These are phyloP conservation scores for Phytophthora tentaculata DNA, from an alignment of 352 stramenopile genomes.

Conservation along the genomic window DNA sequence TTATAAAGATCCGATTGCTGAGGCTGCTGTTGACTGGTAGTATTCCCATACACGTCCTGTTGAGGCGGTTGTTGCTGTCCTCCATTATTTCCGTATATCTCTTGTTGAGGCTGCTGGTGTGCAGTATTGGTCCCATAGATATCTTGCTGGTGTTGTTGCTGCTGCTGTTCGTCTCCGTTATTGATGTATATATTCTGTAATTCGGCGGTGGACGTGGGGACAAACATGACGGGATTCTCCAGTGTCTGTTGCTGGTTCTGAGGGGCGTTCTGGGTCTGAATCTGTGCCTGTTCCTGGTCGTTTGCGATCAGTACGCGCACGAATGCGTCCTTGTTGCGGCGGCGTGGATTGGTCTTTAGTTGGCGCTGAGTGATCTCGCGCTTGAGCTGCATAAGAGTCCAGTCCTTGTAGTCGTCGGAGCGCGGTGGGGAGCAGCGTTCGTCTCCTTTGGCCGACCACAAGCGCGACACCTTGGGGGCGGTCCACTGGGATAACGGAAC, in stretches of 20 bases:
- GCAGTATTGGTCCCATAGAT: constrained; percentile 7
- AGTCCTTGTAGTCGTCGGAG: constrained; percentile 65
- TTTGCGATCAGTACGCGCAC: constrained; percentile 42
- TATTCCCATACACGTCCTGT: constrained; percentile 11
- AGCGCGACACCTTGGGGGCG: constrained; percentile 37
- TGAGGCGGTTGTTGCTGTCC: constrained; percentile 14
- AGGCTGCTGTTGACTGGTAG: constrained; percentile 4
- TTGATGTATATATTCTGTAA: constrained; percentile 30
- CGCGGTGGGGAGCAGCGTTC: constrained; percentile 45
- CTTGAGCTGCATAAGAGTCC: constrained; percentile 59
- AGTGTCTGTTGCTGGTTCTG: constrained; percentile 18
- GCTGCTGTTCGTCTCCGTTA: constrained; percentile 31
- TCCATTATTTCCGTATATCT: constrained; percentile 7
- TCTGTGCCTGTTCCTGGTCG: constrained; percentile 21
- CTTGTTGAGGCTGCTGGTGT: constrained; percentile 8
- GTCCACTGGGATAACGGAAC: constrained; percentile 25
- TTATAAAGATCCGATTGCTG: constrained; percentile 11
- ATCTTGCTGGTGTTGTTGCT: too few species aligned
- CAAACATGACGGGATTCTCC: constrained; percentile 28
- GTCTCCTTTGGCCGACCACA: constrained; percentile 56
- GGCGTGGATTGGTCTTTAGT: constrained; percentile 50
- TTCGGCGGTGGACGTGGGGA: constrained; percentile 22
- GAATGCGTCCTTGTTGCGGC: constrained; percentile 57
- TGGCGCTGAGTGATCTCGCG: constrained; percentile 59
- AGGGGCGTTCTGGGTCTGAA: constrained; percentile 6